Conservation (phyloP, 805 yeast species). For the Candida insectalens region DNA sequence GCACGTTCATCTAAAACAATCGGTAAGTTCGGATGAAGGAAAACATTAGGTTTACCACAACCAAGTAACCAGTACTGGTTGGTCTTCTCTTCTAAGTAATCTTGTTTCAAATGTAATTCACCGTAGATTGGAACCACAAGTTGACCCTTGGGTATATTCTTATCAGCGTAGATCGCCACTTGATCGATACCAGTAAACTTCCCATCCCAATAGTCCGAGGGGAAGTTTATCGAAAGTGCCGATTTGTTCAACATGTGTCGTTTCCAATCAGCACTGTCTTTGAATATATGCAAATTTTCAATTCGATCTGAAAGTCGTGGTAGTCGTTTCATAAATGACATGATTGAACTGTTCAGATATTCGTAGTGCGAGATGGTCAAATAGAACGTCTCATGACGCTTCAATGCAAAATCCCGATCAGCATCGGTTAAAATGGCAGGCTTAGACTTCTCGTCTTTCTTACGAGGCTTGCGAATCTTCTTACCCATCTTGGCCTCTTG, state of each 20-base stretch:
- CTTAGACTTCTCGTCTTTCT: constrained; percentile 8
- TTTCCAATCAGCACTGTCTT: constrained; percentile 18
- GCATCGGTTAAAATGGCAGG: constrained; percentile 23
- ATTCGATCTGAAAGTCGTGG: constrained; percentile 11
- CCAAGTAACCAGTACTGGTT: constrained; percentile 77
- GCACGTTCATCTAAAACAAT: constrained; percentile 73
- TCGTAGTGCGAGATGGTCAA: constrained; percentile 36
- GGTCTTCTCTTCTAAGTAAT: constrained; percentile 51
- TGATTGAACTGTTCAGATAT: constrained; percentile 29
- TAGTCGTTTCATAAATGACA: constrained; percentile 16
- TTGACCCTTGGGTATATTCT: constrained; percentile 33
- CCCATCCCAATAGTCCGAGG: constrained; percentile 42
- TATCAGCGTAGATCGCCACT: constrained; percentile 46
- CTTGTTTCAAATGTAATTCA: constrained; percentile 55
- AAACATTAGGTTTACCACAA: constrained; percentile 50
- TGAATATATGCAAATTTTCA: constrained; percentile 9
- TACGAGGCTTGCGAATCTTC: background rate
- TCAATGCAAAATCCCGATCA: constrained; percentile 34
- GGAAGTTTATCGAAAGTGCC: constrained; percentile 35
- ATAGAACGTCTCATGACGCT: constrained; percentile 44
- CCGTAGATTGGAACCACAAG: constrained; percentile 61
- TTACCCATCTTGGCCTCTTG: constrained; percentile 21
- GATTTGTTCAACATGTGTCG: constrained; percentile 4
- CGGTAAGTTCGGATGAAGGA: constrained; percentile 48
- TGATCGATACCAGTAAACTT: constrained; percentile 62